phyloP scores from a whole-genome alignment of 345 rosid genomes.

The Hypericum androsaemum region DNA sequence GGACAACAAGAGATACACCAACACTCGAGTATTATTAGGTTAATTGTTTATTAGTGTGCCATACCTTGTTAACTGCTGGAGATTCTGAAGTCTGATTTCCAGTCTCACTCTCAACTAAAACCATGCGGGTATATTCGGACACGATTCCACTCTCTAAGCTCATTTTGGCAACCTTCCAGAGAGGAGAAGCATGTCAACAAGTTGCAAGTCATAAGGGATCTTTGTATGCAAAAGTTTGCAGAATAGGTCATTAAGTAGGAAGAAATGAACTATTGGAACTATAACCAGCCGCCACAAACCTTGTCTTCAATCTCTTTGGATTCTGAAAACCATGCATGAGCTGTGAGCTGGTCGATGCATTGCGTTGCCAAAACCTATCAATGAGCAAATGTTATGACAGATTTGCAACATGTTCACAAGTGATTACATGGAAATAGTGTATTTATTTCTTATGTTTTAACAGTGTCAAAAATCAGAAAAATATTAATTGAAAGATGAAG shows the following conservation, averaged over 20 bases:
- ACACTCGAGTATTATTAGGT: not conserved
- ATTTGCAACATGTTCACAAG: too few relatives aligned
- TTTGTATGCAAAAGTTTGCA: too few relatives aligned
- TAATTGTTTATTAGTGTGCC: not conserved
- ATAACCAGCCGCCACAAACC: slow-evolving; percentile 30
- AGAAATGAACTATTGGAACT: too few relatives aligned
- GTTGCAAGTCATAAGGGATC: too few relatives aligned
- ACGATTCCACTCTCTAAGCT: slow-evolving; percentile 47
- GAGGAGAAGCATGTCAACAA: not conserved
- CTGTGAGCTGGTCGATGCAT: slow-evolving; percentile 66
- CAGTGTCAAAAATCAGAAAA: too few relatives aligned
- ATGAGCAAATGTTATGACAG: not conserved
- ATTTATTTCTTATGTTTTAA: too few relatives aligned
- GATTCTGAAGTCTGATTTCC: slow-evolving; percentile 27
- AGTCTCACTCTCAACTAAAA: slow-evolving; percentile 38
- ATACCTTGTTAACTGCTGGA: slow-evolving; percentile 31
- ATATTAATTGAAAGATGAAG: too few relatives aligned
- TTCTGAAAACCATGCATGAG: slow-evolving; percentile 79
- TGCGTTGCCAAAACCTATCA: slow-evolving; percentile 60
- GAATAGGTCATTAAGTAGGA: too few relatives aligned
- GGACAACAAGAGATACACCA: too few relatives aligned
- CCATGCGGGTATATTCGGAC: slow-evolving; percentile 71
- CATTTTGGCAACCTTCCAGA: slow-evolving; percentile 48
- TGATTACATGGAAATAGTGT: too few relatives aligned
- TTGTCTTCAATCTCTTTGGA: slow-evolving; percentile 57